Evolutionary conservation across 1,284 basidiomycete species (phyloP).

Genomic region (Ceraceosorus guamensis): DNA sequence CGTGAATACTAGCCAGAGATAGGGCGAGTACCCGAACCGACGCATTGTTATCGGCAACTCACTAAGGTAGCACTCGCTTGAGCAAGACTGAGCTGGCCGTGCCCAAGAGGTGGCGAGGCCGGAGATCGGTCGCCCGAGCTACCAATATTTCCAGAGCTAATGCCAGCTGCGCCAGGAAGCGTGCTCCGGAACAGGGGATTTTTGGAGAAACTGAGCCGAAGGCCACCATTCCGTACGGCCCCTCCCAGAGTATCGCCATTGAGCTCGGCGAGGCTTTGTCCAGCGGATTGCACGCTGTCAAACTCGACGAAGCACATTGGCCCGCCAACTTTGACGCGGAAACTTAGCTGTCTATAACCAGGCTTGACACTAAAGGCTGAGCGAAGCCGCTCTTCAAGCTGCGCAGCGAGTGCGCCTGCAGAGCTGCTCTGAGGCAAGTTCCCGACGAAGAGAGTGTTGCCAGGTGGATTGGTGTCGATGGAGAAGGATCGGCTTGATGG

Average conservation of each 20-base stretch:
- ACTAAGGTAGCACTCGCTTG: slow-evolving; percentile 21
- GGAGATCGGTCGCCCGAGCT: neutral
- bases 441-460: slow-evolving; percentile 39
- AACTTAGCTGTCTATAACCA: slow-evolving; percentile 85
- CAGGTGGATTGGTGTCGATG: slow-evolving; percentile 35
- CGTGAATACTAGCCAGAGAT: too few species aligned
- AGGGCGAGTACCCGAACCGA: too few species aligned
- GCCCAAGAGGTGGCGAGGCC: neutral
- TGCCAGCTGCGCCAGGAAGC: neutral
- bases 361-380: slow-evolving; percentile 69
- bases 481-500: slow-evolving; percentile 28
- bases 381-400: slow-evolving; percentile 75
- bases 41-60: slow-evolving; percentile 1
- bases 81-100: slow-evolving; percentile 15
- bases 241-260: slow-evolving; percentile 86
- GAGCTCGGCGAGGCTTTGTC: slow-evolving; percentile 75
- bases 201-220: slow-evolving; percentile 72
- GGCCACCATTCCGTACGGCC: slow-evolving; percentile 78
- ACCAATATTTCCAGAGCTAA: neutral
- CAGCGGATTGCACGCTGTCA: slow-evolving; percentile 76
- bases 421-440: slow-evolving; percentile 32
- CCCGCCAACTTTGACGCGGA: slow-evolving; percentile 87
- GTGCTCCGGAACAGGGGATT: slow-evolving; percentile 32
- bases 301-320: slow-evolving; percentile 93
- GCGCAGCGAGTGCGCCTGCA: slow-evolving; percentile 52